A percentile compares a stretch with the other conserved stretches of the same genome.
These are phyloP conservation scores for Escovopsis sp. DNA, from an alignment of 2,329 filamentous ascomycete genomes.

Conservation along the genomic window DNA sequence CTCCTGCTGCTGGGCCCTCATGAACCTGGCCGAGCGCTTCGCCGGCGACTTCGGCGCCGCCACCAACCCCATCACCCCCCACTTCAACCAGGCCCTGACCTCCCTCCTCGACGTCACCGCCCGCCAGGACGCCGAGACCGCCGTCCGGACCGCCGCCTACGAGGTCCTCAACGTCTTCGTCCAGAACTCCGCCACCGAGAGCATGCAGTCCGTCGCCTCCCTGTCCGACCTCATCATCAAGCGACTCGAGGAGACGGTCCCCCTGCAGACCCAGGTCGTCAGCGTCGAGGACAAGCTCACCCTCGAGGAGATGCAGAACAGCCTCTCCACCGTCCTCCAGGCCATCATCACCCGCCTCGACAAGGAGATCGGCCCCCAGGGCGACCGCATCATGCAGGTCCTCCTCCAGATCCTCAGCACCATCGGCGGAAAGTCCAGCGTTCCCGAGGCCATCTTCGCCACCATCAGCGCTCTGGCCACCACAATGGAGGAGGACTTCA, in stretches of 20 bases:
- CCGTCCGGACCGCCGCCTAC: slow-evolving; percentile 88
- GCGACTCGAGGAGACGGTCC: slow-evolving; percentile 78
- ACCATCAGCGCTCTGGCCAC: slow-evolving; percentile 85
- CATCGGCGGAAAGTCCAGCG: slow-evolving; percentile 73
- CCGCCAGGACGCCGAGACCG: slow-evolving; percentile 66
- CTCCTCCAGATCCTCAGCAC: slow-evolving; percentile 67
- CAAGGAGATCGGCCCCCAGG: slow-evolving; percentile 76
- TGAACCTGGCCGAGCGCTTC: slow-evolving; percentile 95
- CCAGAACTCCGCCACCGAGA: slow-evolving; percentile 77
- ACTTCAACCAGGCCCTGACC: slow-evolving; percentile 85
- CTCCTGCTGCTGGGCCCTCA: slow-evolving; percentile 97
- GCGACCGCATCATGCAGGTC: slow-evolving; percentile 86
- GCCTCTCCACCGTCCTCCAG: slow-evolving; percentile 79
- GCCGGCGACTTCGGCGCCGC: slow-evolving; percentile 66
- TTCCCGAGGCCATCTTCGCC: slow-evolving; percentile 87
- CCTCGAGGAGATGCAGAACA: slow-evolving; percentile 95
- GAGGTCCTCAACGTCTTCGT: slow-evolving; percentile 95
- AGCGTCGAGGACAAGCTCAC: slow-evolving; percentile 94
- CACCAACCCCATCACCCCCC: slow-evolving; percentile 71
- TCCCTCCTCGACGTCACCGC: slow-evolving; percentile 78
- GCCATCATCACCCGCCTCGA: slow-evolving; percentile 85
- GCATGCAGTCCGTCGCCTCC: slow-evolving; percentile 62
- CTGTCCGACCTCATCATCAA: slow-evolving; percentile 82
- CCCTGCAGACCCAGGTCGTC: slow-evolving; percentile 83
- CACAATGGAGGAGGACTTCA: slow-evolving; percentile 81